phyloP scores from a whole-genome alignment of 495 filamentous ascomycete genomes.

The Lentithecium fluviatile region DNA sequence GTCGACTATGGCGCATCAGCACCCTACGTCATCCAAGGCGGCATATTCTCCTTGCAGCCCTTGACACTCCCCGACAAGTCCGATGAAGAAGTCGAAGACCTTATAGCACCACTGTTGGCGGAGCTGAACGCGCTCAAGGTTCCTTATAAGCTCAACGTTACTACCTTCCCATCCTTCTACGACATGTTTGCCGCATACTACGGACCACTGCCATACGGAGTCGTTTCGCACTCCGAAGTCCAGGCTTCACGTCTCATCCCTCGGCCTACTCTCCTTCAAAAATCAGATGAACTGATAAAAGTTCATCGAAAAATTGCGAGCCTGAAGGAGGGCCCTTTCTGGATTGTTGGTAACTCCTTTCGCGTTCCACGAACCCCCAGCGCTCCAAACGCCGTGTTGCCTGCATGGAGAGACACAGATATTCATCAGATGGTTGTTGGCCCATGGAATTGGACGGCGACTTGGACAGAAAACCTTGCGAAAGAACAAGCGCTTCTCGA shows the following conservation, averaged over 20 bases:
- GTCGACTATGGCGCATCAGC: too few species aligned
- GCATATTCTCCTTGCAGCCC: background rate
- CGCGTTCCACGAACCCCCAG: background rate
- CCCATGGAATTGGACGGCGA: too few species aligned
- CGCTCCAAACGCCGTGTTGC: background rate
- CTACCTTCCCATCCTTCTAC: background rate
- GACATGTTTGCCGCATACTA: background rate
- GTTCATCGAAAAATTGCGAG: too few species aligned
- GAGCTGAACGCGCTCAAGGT: too few species aligned
- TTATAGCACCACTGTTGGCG: too few species aligned
- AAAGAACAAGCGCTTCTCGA: too few species aligned
- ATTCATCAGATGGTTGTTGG: too few species aligned
- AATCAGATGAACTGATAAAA: too few species aligned
- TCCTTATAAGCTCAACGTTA: background rate
- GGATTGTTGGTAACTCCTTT: background rate
- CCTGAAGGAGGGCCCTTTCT: background rate
- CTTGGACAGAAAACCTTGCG: too few species aligned
- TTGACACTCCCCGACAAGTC: background rate
- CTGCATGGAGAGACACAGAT: background rate
- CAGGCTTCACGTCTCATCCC: background rate
- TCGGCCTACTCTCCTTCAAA: too few species aligned
- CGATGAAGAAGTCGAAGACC: too few species aligned
- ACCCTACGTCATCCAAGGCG: background rate
- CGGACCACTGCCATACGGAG: background rate
- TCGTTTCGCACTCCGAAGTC: background rate